Conservation (phyloP, 208 protist species). For the Herpetomonas tarakana region DNA sequence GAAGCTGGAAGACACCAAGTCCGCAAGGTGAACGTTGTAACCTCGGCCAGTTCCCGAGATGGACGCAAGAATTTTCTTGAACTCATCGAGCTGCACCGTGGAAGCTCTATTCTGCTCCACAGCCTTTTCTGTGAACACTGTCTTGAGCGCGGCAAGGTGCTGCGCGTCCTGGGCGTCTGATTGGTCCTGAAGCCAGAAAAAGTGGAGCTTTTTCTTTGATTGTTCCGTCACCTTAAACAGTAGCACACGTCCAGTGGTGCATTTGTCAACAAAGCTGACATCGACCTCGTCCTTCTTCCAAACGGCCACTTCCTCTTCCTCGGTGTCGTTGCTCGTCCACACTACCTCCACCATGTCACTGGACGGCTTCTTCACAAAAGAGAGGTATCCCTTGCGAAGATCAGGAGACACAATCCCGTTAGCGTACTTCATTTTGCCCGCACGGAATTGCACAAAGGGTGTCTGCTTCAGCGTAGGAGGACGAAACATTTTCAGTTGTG, state of each 20-base stretch:
- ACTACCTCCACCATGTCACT: conserved; percentile 45
- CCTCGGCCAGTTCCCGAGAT: conserved; percentile 32
- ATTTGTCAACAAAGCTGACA: conserved; percentile 53
- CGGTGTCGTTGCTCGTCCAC: conserved; percentile 16
- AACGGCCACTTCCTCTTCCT: conserved; percentile 1
- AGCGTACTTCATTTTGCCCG: conserved; percentile 63
- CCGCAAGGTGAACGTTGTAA: conserved; percentile 21
- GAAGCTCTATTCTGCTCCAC: background rate
- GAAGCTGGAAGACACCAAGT: conserved; percentile 47
- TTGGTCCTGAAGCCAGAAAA: conserved; percentile 88
- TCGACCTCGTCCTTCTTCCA: conserved; percentile 5
- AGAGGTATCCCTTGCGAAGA: conserved; percentile 44
- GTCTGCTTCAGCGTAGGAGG: conserved; percentile 19
- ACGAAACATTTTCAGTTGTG: conserved; percentile 35
- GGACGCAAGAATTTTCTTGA: conserved; percentile 51
- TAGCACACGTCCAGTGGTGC: conserved; percentile 69
- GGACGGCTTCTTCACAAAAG: conserved; percentile 46
- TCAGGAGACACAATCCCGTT: conserved; percentile 59
- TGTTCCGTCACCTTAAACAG: conserved; percentile 47
- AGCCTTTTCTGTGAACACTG: conserved; percentile 23
- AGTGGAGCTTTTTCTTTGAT: conserved; percentile 27
- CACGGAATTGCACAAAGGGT: conserved; percentile 55
- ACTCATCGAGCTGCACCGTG: conserved; percentile 41
- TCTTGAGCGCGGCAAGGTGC: conserved; percentile 45
- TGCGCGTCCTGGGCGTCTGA: conserved; percentile 55